Percentiles rank a stretch among this genome's conserved stretches.
phyloP scores from a whole-genome alignment of 1,139 yeast species.

The Tardiomyces digboiensis region DNA sequence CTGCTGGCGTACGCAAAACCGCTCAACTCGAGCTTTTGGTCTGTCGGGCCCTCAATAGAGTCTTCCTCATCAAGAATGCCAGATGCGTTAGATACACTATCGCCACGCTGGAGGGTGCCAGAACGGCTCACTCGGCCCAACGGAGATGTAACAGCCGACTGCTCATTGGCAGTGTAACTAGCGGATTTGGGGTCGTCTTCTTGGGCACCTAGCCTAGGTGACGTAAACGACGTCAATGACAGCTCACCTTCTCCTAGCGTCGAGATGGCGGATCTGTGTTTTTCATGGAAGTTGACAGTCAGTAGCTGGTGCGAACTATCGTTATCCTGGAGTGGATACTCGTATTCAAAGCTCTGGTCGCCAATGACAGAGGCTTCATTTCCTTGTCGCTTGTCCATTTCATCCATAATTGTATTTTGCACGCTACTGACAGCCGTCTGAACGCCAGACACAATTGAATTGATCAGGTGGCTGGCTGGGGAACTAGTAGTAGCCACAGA shows the following conservation, averaged over 20 bases:
- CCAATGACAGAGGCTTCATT: too few relatives aligned
- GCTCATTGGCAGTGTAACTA: slow-evolving; percentile 29
- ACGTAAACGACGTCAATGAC: slow-evolving; percentile 39
- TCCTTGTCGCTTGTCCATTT: background rate
- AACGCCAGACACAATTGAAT: background rate
- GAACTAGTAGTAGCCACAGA: too few relatives aligned
- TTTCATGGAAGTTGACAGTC: background rate
- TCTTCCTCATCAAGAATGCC: background rate
- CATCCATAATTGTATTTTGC: background rate
- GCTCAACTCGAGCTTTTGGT: slow-evolving; percentile 16
- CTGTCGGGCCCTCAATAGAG: background rate
- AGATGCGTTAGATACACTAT: background rate
- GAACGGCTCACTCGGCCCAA: background rate
- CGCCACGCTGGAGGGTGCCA: background rate
- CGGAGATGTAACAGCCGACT: slow-evolving; percentile 19
- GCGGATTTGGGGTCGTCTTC: background rate
- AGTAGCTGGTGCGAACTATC: too few relatives aligned
- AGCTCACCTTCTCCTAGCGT: slow-evolving; percentile 70
- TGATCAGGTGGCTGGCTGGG: background rate
- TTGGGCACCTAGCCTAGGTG: background rate
- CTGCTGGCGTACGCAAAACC: slow-evolving; percentile 44
- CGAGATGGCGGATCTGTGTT: slow-evolving; percentile 28
- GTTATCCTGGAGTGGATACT: too few relatives aligned
- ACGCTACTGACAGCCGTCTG: background rate
- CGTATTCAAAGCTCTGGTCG: too few relatives aligned